Evolutionary conservation across 495 filamentous ascomycete genomes (phyloP).

Genomic region (Apodospora peruviana): DNA sequence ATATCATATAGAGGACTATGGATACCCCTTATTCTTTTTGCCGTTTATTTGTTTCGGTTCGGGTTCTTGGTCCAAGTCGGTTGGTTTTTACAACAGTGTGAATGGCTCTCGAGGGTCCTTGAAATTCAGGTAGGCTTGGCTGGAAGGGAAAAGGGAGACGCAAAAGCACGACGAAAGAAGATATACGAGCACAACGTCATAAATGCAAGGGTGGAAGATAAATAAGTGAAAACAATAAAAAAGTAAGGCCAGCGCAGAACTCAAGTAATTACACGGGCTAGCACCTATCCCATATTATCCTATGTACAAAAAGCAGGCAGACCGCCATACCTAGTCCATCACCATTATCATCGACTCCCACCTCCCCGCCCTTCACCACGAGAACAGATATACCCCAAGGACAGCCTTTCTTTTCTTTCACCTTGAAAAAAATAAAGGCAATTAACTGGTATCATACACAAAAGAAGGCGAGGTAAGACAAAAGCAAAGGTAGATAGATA

Average conservation of each 20-base stretch:
- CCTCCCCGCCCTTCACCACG: too few relatives aligned
- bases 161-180: neutral
- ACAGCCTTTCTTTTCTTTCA: neutral
- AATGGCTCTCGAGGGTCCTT: too few relatives aligned
- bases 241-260: neutral
- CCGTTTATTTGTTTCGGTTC: neutral
- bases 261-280: neutral
- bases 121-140: too few relatives aligned
- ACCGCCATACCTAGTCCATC: too few relatives aligned
- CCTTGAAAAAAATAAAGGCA: neutral
- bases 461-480: neutral
- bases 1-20: neutral
- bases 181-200: neutral
- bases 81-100: too few relatives aligned
- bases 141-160: neutral
- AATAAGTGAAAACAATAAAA: neutral
- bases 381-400: too few relatives aligned
- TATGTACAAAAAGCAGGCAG: neutral
- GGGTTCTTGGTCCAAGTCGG: too few relatives aligned
- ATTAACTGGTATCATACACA: slow-evolving; percentile 9
- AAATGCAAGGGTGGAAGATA: neutral
- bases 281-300: neutral
- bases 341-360: too few relatives aligned
- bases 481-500: neutral
- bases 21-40: neutral